phyloP scores from a whole-genome alignment of 345 rosid genomes.

The Litchi chinensis region DNA sequence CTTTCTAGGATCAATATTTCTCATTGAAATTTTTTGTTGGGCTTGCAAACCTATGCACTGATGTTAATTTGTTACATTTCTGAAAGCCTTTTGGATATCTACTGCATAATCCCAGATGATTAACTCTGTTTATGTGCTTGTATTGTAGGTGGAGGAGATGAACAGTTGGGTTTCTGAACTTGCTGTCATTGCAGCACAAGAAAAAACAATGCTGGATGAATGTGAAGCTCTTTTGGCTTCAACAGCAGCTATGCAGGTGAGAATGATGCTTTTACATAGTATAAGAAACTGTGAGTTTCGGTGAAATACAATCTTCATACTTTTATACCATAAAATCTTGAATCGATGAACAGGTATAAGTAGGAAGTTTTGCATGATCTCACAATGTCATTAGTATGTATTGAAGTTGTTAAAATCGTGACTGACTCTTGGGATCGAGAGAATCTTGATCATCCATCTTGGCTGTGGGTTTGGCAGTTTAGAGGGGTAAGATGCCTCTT shows the following conservation, averaged over 20 bases:
- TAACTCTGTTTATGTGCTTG: neutral
- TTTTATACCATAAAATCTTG: neutral
- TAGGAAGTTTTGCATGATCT: neutral
- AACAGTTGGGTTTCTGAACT: constrained; percentile 64
- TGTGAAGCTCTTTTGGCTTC: constrained; percentile 75
- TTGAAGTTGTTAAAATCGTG: neutral
- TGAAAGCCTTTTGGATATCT: constrained; percentile 18
- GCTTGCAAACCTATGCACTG: neutral
- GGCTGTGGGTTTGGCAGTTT: neutral
- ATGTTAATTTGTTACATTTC: neutral
- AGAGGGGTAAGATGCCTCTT: neutral
- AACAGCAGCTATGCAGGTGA: constrained; percentile 73
- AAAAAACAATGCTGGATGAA: constrained; percentile 59
- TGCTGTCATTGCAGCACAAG: constrained; percentile 52
- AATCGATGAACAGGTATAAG: constrained; percentile 8
- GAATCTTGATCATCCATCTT: neutral
- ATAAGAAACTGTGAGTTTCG: neutral
- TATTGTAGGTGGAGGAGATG: constrained; percentile 57
- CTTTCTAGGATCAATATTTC: neutral
- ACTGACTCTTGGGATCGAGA: neutral
- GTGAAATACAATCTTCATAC: neutral
- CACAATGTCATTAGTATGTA: neutral
- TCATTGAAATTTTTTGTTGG: neutral
- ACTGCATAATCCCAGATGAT: constrained; percentile 8
- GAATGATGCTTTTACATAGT: neutral